A percentile compares a stretch with the other conserved stretches of the same genome.
These are phyloP conservation scores for Penicillium sp. DNA, from an alignment of 2,329 filamentous ascomycete genomes.

Conservation along the genomic window DNA sequence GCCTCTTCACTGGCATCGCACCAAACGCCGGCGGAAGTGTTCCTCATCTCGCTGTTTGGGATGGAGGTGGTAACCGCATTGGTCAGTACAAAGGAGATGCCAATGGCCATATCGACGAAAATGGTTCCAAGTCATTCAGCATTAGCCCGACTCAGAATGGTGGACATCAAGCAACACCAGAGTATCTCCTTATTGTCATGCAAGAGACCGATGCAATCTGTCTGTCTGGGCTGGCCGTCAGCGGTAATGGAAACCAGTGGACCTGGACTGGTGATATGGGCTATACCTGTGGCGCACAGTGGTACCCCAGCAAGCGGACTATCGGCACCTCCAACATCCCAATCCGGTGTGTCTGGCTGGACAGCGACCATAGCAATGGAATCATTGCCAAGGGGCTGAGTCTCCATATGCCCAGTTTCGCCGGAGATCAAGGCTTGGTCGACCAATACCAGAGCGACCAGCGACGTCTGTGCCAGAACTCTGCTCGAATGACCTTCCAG, in stretches of 20 bases:
- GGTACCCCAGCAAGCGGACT: not conserved
- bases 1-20: not conserved
- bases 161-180: not conserved
- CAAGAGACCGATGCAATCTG: not conserved
- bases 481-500: slow-evolving; percentile 1
- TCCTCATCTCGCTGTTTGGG: not conserved
- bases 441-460: not conserved
- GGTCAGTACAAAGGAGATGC: not conserved
- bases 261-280: not conserved
- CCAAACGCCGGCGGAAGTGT: not conserved
- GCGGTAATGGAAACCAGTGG: not conserved
- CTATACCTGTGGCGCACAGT: not conserved
- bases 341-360: not conserved
- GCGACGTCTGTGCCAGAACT: not conserved
- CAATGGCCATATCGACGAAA: not conserved
- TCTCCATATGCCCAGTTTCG: not conserved
- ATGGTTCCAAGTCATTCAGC: not conserved
- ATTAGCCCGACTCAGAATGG: not conserved
- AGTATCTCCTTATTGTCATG: not conserved
- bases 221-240: not conserved
- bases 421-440: slow-evolving; percentile 1
- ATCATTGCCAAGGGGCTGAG: not conserved
- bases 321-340: not conserved
- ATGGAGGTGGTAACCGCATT: not conserved
- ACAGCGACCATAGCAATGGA: not conserved